Evolutionary conservation across 2,329 filamentous ascomycete genomes (phyloP), one percentile per base, ranked within the genome.

Genomic region (Ceratocystis eucalypticola): DNA sequence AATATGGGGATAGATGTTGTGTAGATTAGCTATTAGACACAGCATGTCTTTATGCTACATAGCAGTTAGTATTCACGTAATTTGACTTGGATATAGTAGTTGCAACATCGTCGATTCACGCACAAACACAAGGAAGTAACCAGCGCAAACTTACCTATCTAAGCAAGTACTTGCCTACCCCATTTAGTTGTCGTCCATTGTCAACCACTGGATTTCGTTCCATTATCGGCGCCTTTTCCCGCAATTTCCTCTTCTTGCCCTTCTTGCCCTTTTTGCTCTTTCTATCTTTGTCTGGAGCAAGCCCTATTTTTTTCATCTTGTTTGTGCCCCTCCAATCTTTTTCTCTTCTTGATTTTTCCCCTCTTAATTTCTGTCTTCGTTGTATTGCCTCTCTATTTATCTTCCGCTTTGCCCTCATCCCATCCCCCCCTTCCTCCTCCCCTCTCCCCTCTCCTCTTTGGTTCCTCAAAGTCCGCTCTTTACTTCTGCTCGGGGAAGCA

Each of bases 191-290:
- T 37, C 30, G 17, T 25, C 48, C 22, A 53, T 28, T 53, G 48
- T 53, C 48, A 53, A 59, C 55, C 55, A 59, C 28, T 59, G 55
- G 15, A 59, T 59, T 59, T 37, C 33, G 55, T 59, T 59, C 55
- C 55, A 59, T 59, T 59, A 59, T 59, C 55, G 55, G 55, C 55
- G 55, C 55, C 30, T 20, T 59, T 59, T 59, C 55, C 55, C 55
- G 55, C 55, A 59, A 37, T 59, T 59, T 62, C 30, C 20, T 64
- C 28, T 28, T 41, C 62, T n/a, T 63, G 44, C 20, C 33, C 28
- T 28, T 41, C 62, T n/a, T 63, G 44, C 20, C 33, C 17, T 61
- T 65, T 57, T 33, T 41, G 48, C 37, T 41, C 37, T 41, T 41
- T 41, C 37, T 5, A 41, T 53, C n/a, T n/a, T 20, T 59, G 17